phyloP scores from a whole-genome alignment of 495 filamentous ascomycete species.

The Talaromyces borbonicus region DNA sequence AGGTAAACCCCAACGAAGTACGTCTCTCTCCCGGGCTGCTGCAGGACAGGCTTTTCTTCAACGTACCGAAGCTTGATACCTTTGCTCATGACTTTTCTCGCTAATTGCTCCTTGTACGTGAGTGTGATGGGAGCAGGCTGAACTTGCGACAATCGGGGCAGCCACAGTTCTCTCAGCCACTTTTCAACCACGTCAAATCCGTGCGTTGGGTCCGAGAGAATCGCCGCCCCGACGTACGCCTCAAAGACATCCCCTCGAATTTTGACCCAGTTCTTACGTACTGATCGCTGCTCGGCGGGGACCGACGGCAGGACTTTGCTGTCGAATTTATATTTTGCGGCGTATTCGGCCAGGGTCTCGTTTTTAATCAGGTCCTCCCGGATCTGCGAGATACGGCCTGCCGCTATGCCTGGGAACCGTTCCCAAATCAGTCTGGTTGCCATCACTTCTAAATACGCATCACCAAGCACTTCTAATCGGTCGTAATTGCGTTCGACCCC shows the following conservation, averaged over 20 bases:
- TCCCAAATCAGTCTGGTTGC: conserved; percentile 54
- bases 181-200: conserved; percentile 49
- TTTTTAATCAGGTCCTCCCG: conserved; percentile 70
- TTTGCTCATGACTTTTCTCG: conserved; percentile 44
- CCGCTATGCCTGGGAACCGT: conserved; percentile 46
- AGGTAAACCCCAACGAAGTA: conserved; percentile 65
- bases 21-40: conserved; percentile 45
- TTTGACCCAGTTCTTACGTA: conserved; percentile 50
- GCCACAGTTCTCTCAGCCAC: conserved; percentile 69
- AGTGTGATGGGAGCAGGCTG: conserved; percentile 28
- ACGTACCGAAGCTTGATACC: conserved; percentile 58
- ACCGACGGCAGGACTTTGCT: conserved; percentile 39
- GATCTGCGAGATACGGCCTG: conserved; percentile 53
- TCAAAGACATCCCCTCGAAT: conserved; percentile 78
- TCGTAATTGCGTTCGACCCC: conserved; percentile 44
- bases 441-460: conserved; percentile 63
- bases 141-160: conserved; percentile 26
- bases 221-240: conserved; percentile 70
- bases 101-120: conserved; percentile 45
- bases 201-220: conserved; percentile 49
- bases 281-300: conserved; percentile 28
- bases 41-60: conserved; percentile 40
- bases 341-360: conserved; percentile 56
- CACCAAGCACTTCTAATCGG: conserved; percentile 64
- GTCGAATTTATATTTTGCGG: conserved; percentile 57